Percentiles rank a stretch among this genome's conserved stretches.
phyloP scores from a whole-genome alignment of 768 basidiomycete genomes.

The Phylloporus sp. region DNA sequence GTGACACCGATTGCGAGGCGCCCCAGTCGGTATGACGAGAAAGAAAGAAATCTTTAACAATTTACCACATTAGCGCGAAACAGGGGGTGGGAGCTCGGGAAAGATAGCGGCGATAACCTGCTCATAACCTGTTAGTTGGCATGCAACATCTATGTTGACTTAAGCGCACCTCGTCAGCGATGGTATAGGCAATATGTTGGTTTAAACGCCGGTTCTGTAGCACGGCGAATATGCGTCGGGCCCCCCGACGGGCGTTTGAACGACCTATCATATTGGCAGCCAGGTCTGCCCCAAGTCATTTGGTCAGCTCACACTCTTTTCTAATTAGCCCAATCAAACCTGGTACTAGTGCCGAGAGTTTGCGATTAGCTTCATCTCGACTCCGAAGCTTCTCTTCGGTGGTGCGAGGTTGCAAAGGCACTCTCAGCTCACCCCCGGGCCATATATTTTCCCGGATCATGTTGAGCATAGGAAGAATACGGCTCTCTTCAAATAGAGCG shows the following conservation, averaged over 20 bases:
- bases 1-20: background rate
- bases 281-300: conserved; percentile 51
- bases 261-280: conserved; percentile 99
- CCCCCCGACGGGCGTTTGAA: conserved; percentile 89
- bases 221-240: conserved; percentile 87
- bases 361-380: conserved; percentile 82
- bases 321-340: conserved; percentile 42
- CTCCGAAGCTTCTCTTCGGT: conserved; percentile 76
- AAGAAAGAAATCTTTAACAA: background rate
- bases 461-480: conserved; percentile 60
- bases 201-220: conserved; percentile 93
- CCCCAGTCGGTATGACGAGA: background rate
- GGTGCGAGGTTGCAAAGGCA: conserved; percentile 60
- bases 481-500: conserved; percentile 59
- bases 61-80: conserved; percentile 3
- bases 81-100: conserved; percentile 41
- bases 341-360: conserved; percentile 86
- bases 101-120: conserved; percentile 60
- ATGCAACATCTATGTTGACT: background rate
- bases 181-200: conserved; percentile 84
- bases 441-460: conserved; percentile 73
- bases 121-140: conserved; percentile 3
- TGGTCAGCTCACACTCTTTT: background rate
- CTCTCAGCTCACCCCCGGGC: conserved; percentile 76
- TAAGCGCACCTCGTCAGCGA: conserved; percentile 77